phyloP scores from a whole-genome alignment of 352 stramenopile species.

The Globisporangium cystogenes region DNA sequence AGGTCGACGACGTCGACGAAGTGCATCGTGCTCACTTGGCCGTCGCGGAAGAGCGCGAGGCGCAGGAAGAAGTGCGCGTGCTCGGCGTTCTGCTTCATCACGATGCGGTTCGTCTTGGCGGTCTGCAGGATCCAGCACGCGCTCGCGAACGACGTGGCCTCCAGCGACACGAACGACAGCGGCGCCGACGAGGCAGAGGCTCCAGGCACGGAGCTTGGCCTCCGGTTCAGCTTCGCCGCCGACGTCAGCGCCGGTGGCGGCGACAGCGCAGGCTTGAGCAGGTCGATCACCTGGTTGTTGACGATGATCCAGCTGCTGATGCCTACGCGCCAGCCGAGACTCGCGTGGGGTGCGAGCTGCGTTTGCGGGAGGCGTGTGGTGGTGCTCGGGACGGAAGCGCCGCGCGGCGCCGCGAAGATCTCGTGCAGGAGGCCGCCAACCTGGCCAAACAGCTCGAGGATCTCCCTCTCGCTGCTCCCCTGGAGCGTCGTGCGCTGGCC shows the following conservation, averaged over 20 bases:
- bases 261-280: conserved; percentile 27
- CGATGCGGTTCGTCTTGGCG: conserved; percentile 70
- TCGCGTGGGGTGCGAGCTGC: conserved; percentile 4
- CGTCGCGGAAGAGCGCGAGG: conserved; percentile 49
- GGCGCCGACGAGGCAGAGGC: not conserved
- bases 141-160: conserved; percentile 32
- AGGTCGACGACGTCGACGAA: conserved; percentile 59
- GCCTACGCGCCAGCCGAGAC: conserved; percentile 33
- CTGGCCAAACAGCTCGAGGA: conserved; percentile 55
- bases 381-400: not conserved
- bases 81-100: conserved; percentile 57
- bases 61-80: conserved; percentile 68
- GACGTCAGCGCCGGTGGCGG: not conserved
- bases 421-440: conserved; percentile 41
- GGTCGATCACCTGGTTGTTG: conserved; percentile 52
- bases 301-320: conserved; percentile 74
- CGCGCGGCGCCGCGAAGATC: conserved; percentile 23
- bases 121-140: conserved; percentile 56
- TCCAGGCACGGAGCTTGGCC: not conserved
- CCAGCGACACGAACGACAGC: conserved; percentile 46
- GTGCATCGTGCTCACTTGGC: conserved; percentile 64
- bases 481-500: not conserved
- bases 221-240: not conserved
- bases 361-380: not conserved
- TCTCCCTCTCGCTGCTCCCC: conserved; percentile 19